Percentiles rank a stretch among this genome's conserved stretches.
Conservation (phyloP, 2,329 filamentous ascomycete species). For the Exophiala aquamarina region DNA sequence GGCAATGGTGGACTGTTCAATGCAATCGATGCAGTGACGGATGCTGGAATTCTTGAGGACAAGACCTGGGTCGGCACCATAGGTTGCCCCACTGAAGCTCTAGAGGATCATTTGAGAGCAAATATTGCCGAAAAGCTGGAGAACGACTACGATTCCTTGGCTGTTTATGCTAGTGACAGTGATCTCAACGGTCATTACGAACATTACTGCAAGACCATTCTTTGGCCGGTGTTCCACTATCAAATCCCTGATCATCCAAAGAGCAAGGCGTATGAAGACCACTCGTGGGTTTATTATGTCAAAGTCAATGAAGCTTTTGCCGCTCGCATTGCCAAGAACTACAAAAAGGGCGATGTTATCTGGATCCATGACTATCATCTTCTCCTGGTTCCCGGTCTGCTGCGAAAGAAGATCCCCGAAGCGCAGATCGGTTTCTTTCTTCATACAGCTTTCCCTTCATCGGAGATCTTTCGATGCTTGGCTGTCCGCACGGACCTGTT, state of each 20-base stretch:
- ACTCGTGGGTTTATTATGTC: constrained; percentile 94
- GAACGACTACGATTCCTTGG: constrained; percentile 75
- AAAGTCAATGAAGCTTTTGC: constrained; percentile 92
- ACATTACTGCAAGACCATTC: constrained; percentile 95
- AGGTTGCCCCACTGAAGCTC: constrained; percentile 88
- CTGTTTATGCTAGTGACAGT: constrained; percentile 73
- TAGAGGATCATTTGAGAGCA: constrained; percentile 72
- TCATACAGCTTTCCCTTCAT: constrained; percentile 92
- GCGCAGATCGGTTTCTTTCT: constrained; percentile 96
- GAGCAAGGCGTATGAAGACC: constrained; percentile 96
- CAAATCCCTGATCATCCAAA: constrained; percentile 97
- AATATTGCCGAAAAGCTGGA: constrained; percentile 81
- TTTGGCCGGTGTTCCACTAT: constrained; percentile 98
- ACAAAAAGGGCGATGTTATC: constrained; percentile 88
- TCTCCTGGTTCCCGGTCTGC: constrained; percentile 82
- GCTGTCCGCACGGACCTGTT: constrained; percentile 83
- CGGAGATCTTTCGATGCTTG: constrained; percentile 90
- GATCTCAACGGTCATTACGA: constrained; percentile 94
- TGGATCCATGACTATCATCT: constrained; percentile 98
- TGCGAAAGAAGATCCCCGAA: constrained; percentile 80
- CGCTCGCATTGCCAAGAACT: constrained; percentile 83
- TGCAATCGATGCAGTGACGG: constrained; percentile 74
- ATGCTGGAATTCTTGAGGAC: constrained; percentile 68
- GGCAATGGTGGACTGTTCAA: constrained; percentile 92
- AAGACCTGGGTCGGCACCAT: constrained; percentile 90